These are phyloP conservation scores for Lyophyllum atratum DNA, from an alignment of 768 basidiomycete genomes.

Conservation along the genomic window DNA sequence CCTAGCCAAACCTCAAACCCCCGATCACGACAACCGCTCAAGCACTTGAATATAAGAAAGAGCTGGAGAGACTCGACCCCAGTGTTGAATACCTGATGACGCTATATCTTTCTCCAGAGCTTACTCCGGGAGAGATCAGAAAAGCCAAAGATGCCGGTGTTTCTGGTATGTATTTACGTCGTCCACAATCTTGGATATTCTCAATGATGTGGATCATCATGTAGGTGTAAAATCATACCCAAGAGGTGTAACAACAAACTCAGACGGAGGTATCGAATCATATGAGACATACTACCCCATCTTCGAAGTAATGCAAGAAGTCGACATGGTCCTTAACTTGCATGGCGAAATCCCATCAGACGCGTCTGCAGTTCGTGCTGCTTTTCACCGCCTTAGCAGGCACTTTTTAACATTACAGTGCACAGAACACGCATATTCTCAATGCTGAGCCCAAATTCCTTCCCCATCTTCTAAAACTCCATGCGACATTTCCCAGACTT, in stretches of 20 bases:
- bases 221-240: conserved; percentile 94
- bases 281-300: conserved; percentile 93
- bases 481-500: conserved; percentile 81
- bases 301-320: conserved; percentile 92
- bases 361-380: conserved; percentile 48
- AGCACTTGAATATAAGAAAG: conserved; percentile 78
- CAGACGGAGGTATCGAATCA: conserved; percentile 93
- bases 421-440: conserved; percentile 84
- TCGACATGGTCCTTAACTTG: conserved; percentile 92
- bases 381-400: background rate
- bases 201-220: background rate
- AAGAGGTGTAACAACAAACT: conserved; percentile 96
- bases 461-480: conserved; percentile 81
- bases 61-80: conserved; percentile 75
- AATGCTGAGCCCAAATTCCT: conserved; percentile 93
- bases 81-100: conserved; percentile 91
- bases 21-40: conserved; percentile 82
- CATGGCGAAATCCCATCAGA: conserved; percentile 98
- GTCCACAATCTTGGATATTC: conserved; percentile 19
- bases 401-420: background rate
- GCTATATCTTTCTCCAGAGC: conserved; percentile 87
- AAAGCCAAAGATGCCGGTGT: conserved; percentile 88
- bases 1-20: conserved; percentile 88
- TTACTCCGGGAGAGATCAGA: conserved; percentile 88
- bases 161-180: conserved; percentile 49